These are phyloP conservation scores for Aspergillaceae sp. DNA, from an alignment of 2,329 filamentous ascomycete species.

Conservation along the genomic window DNA sequence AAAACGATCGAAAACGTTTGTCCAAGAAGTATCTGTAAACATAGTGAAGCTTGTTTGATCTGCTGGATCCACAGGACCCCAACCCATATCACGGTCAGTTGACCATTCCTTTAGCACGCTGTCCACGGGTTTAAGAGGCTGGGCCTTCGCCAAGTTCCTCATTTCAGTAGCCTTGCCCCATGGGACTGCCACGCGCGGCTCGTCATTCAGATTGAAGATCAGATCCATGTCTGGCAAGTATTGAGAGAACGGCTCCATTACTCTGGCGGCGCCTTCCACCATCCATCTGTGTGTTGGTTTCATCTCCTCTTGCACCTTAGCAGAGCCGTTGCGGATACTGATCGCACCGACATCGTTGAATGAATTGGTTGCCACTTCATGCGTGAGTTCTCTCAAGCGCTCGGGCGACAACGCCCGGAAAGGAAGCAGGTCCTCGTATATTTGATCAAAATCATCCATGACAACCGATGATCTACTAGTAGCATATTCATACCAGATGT, in stretches of 20 bases:
- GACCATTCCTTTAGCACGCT: slow-evolving; percentile 28
- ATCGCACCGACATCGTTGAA: slow-evolving; percentile 50
- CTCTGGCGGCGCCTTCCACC: slow-evolving; percentile 45
- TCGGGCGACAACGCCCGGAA: slow-evolving; percentile 47
- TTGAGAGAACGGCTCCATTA: slow-evolving; percentile 47
- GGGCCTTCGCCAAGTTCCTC: slow-evolving; percentile 19
- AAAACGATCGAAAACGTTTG: slow-evolving; percentile 32
- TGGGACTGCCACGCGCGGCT: slow-evolving; percentile 49
- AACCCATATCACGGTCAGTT: slow-evolving; percentile 26
- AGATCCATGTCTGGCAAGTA: slow-evolving; percentile 56
- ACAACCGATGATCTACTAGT: slow-evolving; percentile 43
- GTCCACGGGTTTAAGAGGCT: slow-evolving; percentile 11
- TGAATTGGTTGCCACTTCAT: slow-evolving; percentile 44
- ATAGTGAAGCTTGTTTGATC: slow-evolving; percentile 25
- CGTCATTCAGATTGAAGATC: slow-evolving; percentile 55
- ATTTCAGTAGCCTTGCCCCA: slow-evolving; percentile 36
- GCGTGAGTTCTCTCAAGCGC: slow-evolving; percentile 45
- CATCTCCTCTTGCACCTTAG: slow-evolving; percentile 42
- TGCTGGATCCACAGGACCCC: slow-evolving; percentile 30
- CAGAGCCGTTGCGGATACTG: slow-evolving; percentile 46
- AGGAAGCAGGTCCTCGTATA: slow-evolving; percentile 48
- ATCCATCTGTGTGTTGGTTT: slow-evolving; percentile 51
- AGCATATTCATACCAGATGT: slow-evolving; percentile 53
- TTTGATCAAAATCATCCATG: slow-evolving; percentile 54
- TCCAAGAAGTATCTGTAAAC: slow-evolving; percentile 35